Base-by-base conservation (phyloP, 805 yeast species). In the Candida pini region DNA sequence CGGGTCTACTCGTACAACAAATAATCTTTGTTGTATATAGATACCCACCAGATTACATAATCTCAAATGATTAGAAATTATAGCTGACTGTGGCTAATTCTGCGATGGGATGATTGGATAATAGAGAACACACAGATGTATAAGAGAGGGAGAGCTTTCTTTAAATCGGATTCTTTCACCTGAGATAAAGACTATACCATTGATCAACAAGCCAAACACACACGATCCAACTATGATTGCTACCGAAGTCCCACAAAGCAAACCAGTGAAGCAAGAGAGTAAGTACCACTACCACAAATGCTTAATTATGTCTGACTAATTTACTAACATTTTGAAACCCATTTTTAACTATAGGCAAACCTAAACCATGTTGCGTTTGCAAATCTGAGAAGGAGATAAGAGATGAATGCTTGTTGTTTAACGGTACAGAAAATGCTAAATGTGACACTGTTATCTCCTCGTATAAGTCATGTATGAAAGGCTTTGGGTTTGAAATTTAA, bases 281-380 rank as follows among this genome's bases (percentile, higher is more conserved):
- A 49, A 28, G 58, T 50, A 12, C 9, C 5, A 6, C 24, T n/a
- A n/a, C 24, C 28, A 13, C 14, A 16, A 17, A 13, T 15, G 14
- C 18, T 27, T 18, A 27, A 17, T 23, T 6, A 26, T 15, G 18
- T 16, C 20, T 18, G 12, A n/a, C 16, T 5, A 9, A 24, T 8
- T 4, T 33, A 36, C 42, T 40, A 37, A 36, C 43, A 21, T 19
- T 20, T 12, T 17, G 8, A 9, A 9, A 4, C 22, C 9, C 8
- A 12, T 12, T 4, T 18, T 31, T n/a, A 15, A 6, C 9, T 25
- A 14, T 9, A 49, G 54, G 62, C 25, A 81, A 86, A 55, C 95
- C 95, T 45, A 90, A 89, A 64, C 97, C 98, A 39, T 90, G 98
- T 63, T 90, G 97, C 55, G 97, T 90, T 16, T 92, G 97, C 61